Evolutionary conservation across 169 alveolate genomes (phyloP), one percentile per base, ranked within the genome.

Genomic region (Plasmodium sp.): DNA sequence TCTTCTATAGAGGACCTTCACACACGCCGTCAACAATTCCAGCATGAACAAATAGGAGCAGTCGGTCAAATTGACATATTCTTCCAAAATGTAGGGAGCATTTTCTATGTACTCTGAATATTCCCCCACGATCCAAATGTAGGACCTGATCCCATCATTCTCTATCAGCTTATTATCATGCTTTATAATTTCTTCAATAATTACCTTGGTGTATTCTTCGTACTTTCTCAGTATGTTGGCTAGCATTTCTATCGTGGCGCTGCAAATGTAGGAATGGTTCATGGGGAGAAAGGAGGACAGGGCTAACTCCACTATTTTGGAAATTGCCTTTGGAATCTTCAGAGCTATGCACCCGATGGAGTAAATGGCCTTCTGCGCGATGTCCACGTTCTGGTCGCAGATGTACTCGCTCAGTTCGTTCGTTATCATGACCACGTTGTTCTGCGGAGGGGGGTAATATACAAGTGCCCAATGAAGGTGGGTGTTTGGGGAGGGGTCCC

Each of bases 381-480:
- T 97, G 22, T 97, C 99, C 36, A 97, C 94, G 88, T 98, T 98
- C n/a, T 97, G 98, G 93, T 99, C 99, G 75, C 98, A 97, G 5
- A 98, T 99, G 95, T 98, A 99, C 86, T 98, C 99, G 36, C 98
- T 97, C 71, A 99, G 82, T 95, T 99, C 99, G 75, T 96, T 96
- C 12, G 97, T 90, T 34, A 98, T 97, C 84, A 98, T 98, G 54
- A 96, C 86, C 31, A 97, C 96, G 94, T 97, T 98, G 48, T 88
- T 96, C 97, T 98, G 91, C 14, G 31, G 51, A 62, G 33, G 77
- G 22, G 77, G 43, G 77, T 67, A 67, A 18, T 0, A n/a, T 2
- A 31, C 16, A 2, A 22, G 34, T 67, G 3, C 39, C 12, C 39
- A 67, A 67, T 22, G 39, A 10, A 41, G 27, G 12, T 18, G 77